Evolutionary conservation across 2,329 filamentous ascomycete species (phyloP).

Genomic region (Trichoderma semiorbis): DNA sequence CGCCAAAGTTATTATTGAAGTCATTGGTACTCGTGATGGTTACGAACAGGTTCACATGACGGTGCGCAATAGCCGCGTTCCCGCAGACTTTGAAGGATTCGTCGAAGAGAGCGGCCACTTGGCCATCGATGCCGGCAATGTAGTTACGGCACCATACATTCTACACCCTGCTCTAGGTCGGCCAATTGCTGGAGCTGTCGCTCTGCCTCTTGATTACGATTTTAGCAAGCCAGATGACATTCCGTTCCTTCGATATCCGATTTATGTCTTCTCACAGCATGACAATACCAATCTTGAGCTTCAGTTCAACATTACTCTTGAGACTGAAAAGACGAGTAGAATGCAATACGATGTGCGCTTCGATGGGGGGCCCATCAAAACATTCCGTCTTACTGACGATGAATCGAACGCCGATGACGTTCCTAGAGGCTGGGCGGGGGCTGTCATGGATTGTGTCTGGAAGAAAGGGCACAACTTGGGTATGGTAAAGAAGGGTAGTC

Average conservation of each 20-base stretch:
- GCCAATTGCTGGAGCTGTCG: slow-evolving; percentile 24
- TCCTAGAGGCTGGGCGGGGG: slow-evolving; percentile 47
- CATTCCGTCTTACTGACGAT: slow-evolving; percentile 31
- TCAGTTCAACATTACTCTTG: slow-evolving; percentile 42
- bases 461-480: slow-evolving; percentile 36
- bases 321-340: slow-evolving; percentile 46
- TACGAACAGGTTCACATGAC: slow-evolving; percentile 35
- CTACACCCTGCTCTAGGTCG: slow-evolving; percentile 32
- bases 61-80: slow-evolving; percentile 24
- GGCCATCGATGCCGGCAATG: slow-evolving; percentile 33
- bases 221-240: slow-evolving; percentile 20
- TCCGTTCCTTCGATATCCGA: slow-evolving; percentile 29
- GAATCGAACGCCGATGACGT: slow-evolving; percentile 32
- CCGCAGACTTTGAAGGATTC: slow-evolving; percentile 35
- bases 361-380: slow-evolving; percentile 37
- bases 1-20: slow-evolving; percentile 38
- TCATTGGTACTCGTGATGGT: slow-evolving; percentile 36
- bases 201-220: slow-evolving; percentile 20
- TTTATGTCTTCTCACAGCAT: slow-evolving; percentile 30
- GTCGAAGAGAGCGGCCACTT: slow-evolving; percentile 34
- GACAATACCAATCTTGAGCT: slow-evolving; percentile 29
- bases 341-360: slow-evolving; percentile 50
- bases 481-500: slow-evolving; percentile 24
- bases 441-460: slow-evolving; percentile 51
- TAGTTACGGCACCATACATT: slow-evolving; percentile 25